Evolutionary conservation across 2,329 filamentous ascomycete species (phyloP), one percentile per base, ranked within the genome.

Genomic region (Colletotrichum musicola): DNA sequence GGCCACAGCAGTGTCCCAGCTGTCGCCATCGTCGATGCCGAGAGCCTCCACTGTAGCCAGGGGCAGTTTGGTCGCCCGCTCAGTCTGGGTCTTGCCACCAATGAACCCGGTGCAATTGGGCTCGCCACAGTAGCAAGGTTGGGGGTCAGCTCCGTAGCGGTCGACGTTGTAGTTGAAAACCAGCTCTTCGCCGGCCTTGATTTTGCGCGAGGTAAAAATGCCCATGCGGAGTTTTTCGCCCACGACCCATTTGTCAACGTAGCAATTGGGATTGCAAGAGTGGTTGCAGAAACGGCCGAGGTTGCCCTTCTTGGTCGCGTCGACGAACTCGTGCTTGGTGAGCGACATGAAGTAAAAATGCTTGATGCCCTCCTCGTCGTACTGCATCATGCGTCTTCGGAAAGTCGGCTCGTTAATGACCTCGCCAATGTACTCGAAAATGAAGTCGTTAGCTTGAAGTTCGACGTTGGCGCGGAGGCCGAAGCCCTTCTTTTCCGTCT

Each of bases 341-440:
- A 99, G 90, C 30, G 96, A 98, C 96, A 99, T 99, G 84, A 99
- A 99, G 82, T 99, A 99, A 80, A 99, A 99, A 81, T 99, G 96
- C 80, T 97, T 97, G 86, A 99, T 98, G 70, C 95, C 95, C 79
- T 98, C 94, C 55, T 96, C 88, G 77, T 98, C 94, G 80, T 99
- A 99, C 76, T 97, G 92, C 46, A 94, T 84, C 90, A 97, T 98
- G 70, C 96, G 93, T 67, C 90, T 90, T 64, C 94, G 92, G 77
- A 98, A 98, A 12, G 92, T 92, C 35, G 89, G 87, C 81, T 99
- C 95, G 75, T 97, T 95, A 78, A 99, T 98, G 74, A 98, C 96
- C 81, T 99, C 96, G 74, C 96, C 96, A 74, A 99, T 95, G 80
- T 99, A 99, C 82, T 99, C 96, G 78, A 94, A 98, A 74, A 99